Evolutionary conservation across 768 basidiomycete genomes (phyloP), one percentile per base, ranked within the genome.

Genomic region (Porpolomopsis calyptriformis): DNA sequence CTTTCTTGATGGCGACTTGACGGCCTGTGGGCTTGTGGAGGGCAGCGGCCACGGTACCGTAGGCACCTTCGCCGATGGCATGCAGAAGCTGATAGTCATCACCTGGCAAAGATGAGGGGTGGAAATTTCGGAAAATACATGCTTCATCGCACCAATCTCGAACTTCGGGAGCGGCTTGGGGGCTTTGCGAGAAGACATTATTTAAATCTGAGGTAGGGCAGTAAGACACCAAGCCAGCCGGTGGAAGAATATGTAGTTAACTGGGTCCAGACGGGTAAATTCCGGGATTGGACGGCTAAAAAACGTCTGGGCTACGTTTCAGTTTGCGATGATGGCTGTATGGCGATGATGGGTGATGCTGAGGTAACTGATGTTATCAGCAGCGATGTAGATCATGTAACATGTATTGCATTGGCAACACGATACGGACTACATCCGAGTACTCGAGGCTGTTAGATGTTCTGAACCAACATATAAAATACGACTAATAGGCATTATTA

Each of bases 1-100:
- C 84, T 66, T 89, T 91, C 76, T 94, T 97, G 68, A 94, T 93
- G 35, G 92, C 93, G 12, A 97, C 90, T 60, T 88, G 78, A 49
- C 80, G 78, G 25, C 82, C 78, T 6, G 81, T 78, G 4, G 86
- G 84, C 54, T 78, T 77, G 66, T 96, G 91, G 29, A 85, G 67
- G 26, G 92, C 93, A 46, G 91, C 86, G 46, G 77, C 86, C 41
- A 96, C 91, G 18, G 85, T 88, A 24, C 91, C 92, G 59, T 92
- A 91, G 39, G 89, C 87, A 45, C 90, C 85, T 66, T 88, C 85
- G 38, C 85, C 86, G 47, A 90, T 79, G 46, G 76, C 70, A 58
- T 84, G 75, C 57, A 86, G 67, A 49, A 87, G 64, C 55, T 80
- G 75, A 62, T 87, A 88, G 59, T 85, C 77, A 43, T 81, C 73